Conservation (phyloP, 768 basidiomycete genomes). For the Mycena venus region DNA sequence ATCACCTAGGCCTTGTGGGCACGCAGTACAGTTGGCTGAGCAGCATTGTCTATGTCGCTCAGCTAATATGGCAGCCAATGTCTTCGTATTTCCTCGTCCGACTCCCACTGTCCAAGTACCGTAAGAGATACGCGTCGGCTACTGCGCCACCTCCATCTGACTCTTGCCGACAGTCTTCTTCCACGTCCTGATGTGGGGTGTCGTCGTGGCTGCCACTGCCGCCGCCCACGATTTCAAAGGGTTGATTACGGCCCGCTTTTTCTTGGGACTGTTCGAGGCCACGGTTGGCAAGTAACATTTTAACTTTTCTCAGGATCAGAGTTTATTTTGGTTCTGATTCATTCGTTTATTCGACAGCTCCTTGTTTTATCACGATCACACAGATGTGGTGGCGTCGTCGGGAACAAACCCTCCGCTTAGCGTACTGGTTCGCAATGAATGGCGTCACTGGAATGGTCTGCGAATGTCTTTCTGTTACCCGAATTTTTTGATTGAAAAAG, state of each 20-base stretch:
- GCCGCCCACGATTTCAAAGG: slow-evolving; percentile 57
- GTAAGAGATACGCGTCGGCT: slow-evolving; percentile 42
- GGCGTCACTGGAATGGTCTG: slow-evolving; percentile 54
- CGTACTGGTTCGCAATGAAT: slow-evolving; percentile 60
- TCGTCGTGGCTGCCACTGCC: slow-evolving; percentile 51
- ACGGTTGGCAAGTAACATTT: slow-evolving; percentile 50
- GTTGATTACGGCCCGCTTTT: slow-evolving; percentile 55
- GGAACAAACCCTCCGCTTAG: slow-evolving; percentile 57
- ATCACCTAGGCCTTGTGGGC: slow-evolving; percentile 47
- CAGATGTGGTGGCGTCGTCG: slow-evolving; percentile 67
- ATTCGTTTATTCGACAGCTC: slow-evolving; percentile 47
- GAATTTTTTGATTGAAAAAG: background rate
- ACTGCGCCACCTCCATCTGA: background rate
- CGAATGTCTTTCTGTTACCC: background rate
- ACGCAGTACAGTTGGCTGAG: slow-evolving; percentile 60
- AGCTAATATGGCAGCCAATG: slow-evolving; percentile 58
- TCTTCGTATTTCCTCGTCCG: slow-evolving; percentile 57
- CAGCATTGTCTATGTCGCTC: slow-evolving; percentile 60
- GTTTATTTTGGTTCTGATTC: no score
- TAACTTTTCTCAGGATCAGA: background rate
- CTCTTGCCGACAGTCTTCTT: slow-evolving; percentile 40
- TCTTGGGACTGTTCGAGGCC: slow-evolving; percentile 62
- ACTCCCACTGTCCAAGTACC: slow-evolving; percentile 55
- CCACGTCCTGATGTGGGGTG: slow-evolving; percentile 60
- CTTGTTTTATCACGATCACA: slow-evolving; percentile 63